A percentile compares a stretch with the other conserved stretches of the same genome.
Conservation (phyloP, 495 filamentous ascomycete genomes). For the Trichoderma gamsii region DNA sequence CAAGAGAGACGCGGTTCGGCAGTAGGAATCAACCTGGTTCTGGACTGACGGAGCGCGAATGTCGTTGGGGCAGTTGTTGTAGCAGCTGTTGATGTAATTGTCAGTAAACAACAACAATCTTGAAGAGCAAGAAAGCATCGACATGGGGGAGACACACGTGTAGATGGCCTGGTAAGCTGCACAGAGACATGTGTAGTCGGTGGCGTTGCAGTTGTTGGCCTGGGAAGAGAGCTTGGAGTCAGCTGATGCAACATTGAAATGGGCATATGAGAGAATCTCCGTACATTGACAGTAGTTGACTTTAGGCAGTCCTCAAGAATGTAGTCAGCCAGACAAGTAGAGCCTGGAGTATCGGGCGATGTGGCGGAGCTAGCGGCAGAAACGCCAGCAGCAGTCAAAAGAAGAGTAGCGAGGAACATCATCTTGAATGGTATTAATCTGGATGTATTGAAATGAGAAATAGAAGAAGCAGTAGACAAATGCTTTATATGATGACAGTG, state of each 20-base stretch:
- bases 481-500: not conserved
- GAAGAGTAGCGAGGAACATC: slow-evolving; percentile 12
- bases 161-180: slow-evolving; percentile 10
- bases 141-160: not conserved
- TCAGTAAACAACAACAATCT: not conserved
- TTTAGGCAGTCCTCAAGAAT: slow-evolving; percentile 15
- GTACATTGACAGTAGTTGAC: not conserved
- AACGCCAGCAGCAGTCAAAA: slow-evolving; percentile 1
- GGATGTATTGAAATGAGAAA: not conserved
- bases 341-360: not conserved
- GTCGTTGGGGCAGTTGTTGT: slow-evolving; percentile 18
- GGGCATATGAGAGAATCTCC: not conserved
- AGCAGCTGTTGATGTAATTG: slow-evolving; percentile 12
- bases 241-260: not conserved
- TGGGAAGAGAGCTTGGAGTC: not conserved
- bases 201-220: not conserved
- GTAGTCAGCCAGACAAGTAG: slow-evolving; percentile 14
- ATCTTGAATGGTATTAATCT: slow-evolving; percentile 10
- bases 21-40: slow-evolving; percentile 14
- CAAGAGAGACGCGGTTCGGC: slow-evolving; percentile 1
- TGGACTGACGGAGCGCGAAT: slow-evolving; percentile 2
- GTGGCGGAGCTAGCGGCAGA: slow-evolving; percentile 9
- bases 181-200: slow-evolving; percentile 16
- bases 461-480: not conserved
- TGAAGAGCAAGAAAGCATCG: not conserved